Evolutionary conservation across 805 yeast species (phyloP), one percentile per base, ranked within the genome.

Genomic region (Middelhovenomyces tepae): DNA sequence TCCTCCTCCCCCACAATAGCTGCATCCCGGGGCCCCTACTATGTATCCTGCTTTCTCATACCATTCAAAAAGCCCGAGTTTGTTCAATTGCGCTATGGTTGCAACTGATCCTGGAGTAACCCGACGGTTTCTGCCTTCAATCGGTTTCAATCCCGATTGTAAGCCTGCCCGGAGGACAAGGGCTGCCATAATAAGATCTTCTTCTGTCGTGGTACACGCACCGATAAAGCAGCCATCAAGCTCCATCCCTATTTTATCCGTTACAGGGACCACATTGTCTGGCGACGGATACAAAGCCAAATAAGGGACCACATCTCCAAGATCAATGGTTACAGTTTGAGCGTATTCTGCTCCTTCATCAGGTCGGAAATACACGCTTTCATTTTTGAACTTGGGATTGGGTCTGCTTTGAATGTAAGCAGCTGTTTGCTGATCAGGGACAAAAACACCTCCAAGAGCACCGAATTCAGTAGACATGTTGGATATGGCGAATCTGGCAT

Each of bases 401-500:
- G 30, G 16, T 26, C 39, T n/a, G 13, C 35, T 11, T 8, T 32
- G n/a, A 11, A 36, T 27, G 19, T 32, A 36, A 11, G 39, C 36
- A 10, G 39, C 22, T 2, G 39, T 36, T 22, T 36, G 39, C 13
- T 31, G 35, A 18, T 36, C 39, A 11, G 39, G 39, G 11, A 31
- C 31, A 20, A 36, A 32, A 3, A 36, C 28, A 8, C 39, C 39
- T 8, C 32, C 39, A 11, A 36, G 22, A 11, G 39, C 39, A 10
- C 39, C 39, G 17, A 36, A 36, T 25, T 36, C 39, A 8, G 39
- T 36, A 4, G 39, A 32, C 39, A 36, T 36, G 18, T 36, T 36
- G 4, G 39, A 35, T 14, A 36, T 28, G 14, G 39, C 39, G 22
- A 36, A 36, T 6, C 57, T 44, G 41, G 52, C 57, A 28, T 52